Percentiles rank a stretch among this genome's conserved stretches.
Evolutionary conservation across 225 moss, liverwort and hornwort species (phyloP).

Genomic region (Climacium dendroides): DNA sequence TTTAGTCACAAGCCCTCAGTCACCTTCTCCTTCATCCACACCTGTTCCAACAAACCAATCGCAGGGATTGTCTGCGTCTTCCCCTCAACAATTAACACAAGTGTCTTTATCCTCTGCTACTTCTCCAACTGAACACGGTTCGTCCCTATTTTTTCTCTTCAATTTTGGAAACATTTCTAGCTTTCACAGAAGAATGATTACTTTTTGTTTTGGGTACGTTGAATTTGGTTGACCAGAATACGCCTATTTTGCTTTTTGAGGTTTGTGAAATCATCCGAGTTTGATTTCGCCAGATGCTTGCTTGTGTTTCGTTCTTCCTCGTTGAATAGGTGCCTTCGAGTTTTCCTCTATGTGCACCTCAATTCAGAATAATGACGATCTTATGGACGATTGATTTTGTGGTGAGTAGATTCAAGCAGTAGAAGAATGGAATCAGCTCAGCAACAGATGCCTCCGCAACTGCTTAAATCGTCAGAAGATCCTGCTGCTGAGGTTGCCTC

Average conservation of each 20-base stretch:
- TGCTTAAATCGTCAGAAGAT: slow-evolving; percentile 48
- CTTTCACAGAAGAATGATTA: not conserved
- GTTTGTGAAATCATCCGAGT: not conserved
- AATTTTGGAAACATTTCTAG: not conserved
- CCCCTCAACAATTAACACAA: slow-evolving; percentile 54
- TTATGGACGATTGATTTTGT: not conserved
- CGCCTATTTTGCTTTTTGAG: not conserved
- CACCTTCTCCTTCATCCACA: slow-evolving; percentile 53
- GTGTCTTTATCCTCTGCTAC: slow-evolving; percentile 36
- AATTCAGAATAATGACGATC: not conserved
- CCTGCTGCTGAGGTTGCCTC: slow-evolving; percentile 33
- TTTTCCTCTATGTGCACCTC: not conserved
- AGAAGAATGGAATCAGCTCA: slow-evolving; percentile 41
- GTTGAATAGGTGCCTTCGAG: not conserved
- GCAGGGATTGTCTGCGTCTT: slow-evolving; percentile 44
- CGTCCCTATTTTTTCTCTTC: not conserved
- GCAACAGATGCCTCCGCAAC: slow-evolving; percentile 27
- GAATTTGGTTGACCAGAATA: not conserved
- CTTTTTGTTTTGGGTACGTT: not conserved
- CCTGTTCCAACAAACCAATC: slow-evolving; percentile 51
- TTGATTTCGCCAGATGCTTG: not conserved
- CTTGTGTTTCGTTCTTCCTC: not conserved
- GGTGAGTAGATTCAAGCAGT: slow-evolving; percentile 24
- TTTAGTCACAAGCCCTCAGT: slow-evolving; percentile 47
- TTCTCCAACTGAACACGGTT: slow-evolving; percentile 69